These are phyloP conservation scores for Fusarium udum DNA, from an alignment of 2,329 filamentous ascomycete genomes.

Conservation along the genomic window DNA sequence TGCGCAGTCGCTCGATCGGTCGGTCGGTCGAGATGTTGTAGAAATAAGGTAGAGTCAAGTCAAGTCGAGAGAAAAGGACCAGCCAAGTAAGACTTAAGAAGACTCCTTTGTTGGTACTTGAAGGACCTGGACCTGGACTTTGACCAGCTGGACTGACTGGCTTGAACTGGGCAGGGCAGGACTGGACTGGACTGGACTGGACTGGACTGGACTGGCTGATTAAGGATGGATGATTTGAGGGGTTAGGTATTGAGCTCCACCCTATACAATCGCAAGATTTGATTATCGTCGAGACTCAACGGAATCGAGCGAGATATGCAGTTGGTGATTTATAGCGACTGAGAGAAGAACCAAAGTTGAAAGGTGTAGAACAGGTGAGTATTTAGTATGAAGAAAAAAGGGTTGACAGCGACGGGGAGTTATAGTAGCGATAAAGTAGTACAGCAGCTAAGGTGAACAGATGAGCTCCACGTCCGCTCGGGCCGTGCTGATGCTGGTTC, in stretches of 20 bases:
- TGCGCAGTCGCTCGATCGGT: slow-evolving; percentile 24
- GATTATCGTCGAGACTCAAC: slow-evolving; percentile 9
- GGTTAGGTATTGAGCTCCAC: slow-evolving; percentile 36
- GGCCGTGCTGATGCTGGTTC: slow-evolving; percentile 35
- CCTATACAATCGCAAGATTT: slow-evolving; percentile 24
- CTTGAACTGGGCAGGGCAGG: not conserved
- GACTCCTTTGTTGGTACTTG: slow-evolving; percentile 37
- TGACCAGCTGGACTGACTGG: not conserved
- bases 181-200: not conserved
- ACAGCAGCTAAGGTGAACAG: slow-evolving; percentile 7
- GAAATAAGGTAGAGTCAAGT: slow-evolving; percentile 25
- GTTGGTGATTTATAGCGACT: not conserved
- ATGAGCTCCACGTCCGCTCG: slow-evolving; percentile 37
- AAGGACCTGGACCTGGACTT: not conserved
- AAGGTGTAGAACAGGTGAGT: not conserved
- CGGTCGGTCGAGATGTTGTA: slow-evolving; percentile 22
- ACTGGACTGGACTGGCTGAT: slow-evolving; percentile 14
- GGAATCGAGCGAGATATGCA: slow-evolving; percentile 13
- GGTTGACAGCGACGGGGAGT: slow-evolving; percentile 7
- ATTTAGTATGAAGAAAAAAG: slow-evolving; percentile 12
- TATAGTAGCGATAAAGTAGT: slow-evolving; percentile 12
- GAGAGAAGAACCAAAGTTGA: not conserved
- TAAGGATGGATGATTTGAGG: slow-evolving; percentile 36
- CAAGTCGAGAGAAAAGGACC: slow-evolving; percentile 27
- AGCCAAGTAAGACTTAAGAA: slow-evolving; percentile 31